phyloP scores from a whole-genome alignment of 2,329 filamentous ascomycete genomes.

The Emmonsiellopsis sp. region DNA sequence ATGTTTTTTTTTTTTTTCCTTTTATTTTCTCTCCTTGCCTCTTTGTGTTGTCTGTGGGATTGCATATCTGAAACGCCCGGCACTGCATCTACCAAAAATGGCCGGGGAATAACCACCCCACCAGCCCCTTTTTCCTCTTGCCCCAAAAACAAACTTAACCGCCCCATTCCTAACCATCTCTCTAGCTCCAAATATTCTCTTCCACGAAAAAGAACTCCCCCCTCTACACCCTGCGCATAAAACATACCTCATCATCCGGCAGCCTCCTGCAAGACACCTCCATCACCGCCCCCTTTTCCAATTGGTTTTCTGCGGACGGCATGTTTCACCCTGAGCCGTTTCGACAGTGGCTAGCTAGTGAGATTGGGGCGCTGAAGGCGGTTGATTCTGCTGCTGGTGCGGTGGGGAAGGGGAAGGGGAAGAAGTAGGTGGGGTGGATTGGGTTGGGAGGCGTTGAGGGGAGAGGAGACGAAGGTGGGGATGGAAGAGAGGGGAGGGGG shows the following conservation, averaged over 20 bases:
- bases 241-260: conserved; percentile 29
- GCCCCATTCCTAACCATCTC: not conserved
- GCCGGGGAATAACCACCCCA: no score
- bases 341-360: conserved; percentile 51
- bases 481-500: not conserved
- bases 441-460: not conserved
- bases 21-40: not conserved
- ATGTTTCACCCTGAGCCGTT: conserved; percentile 53
- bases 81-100: no score
- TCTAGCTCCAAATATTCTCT: conserved; percentile 50
- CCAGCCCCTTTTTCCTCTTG: no score
- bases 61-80: no score
- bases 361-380: conserved; percentile 45
- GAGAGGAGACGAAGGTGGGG: not conserved
- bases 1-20: conserved; percentile 14
- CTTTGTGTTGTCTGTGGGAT: no score
- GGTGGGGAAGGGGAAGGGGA: not conserved
- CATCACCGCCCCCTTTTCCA: conserved; percentile 48
- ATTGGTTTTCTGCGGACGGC: conserved; percentile 50
- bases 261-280: conserved; percentile 37
- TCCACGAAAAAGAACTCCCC: conserved; percentile 70
- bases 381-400: conserved; percentile 24
- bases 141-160: no score
- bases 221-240: conserved; percentile 65
- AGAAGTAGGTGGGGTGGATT: not conserved